Base-by-base conservation (phyloP, 2,329 filamentous ascomycete genomes). In the Beauveria pseudobassiana region DNA sequence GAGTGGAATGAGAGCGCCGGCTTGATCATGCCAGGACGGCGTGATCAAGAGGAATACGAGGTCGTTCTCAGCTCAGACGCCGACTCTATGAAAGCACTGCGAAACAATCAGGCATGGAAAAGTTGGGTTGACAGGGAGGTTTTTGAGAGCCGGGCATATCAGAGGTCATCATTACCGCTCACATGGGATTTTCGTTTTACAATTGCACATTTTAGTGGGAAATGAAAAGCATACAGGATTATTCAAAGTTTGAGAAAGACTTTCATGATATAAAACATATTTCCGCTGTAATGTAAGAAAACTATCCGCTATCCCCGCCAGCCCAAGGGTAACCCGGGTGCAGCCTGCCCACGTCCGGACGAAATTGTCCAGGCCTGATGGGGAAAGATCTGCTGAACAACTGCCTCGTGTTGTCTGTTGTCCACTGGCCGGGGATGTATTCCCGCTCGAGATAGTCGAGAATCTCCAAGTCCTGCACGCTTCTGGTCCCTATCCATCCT, bases 1-100 rank as follows among this genome's bases (percentile, higher is more conserved):
- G 63, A 55, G 24, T 71, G 69, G 67, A 70, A 70, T 45, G 66
- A 72, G 64, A 70, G 69, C 16, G 70, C 70, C 1, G 69, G 69
- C 0, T 58, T 75, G 45, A 69, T 75, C 50, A 60, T 75, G 62
- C 74, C 73, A 30, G 70, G 71, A 6, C 64, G 64, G 43, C 55
- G 60, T 18, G 63, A 64, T 4, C 66, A 68, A 2, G 55, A 53
- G 7, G 62, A 63, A 3, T 70, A 71, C 28, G 72, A 74, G 64
- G 62, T 74, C 20, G 65, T 74, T 12, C 63, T 74, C 6, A 74
- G 69, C 16, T 65, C 75, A 55, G 70, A 73, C 1, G 34, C 62
- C 28, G 64, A 62, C 5, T 70, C 72, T 5, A 74, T 75, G 69
- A 64, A 63, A 7, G 30, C 63, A 5, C 63, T 75, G 22, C 65